Conservation (phyloP, 306 rosid species). For the Quercus variabilis region DNA sequence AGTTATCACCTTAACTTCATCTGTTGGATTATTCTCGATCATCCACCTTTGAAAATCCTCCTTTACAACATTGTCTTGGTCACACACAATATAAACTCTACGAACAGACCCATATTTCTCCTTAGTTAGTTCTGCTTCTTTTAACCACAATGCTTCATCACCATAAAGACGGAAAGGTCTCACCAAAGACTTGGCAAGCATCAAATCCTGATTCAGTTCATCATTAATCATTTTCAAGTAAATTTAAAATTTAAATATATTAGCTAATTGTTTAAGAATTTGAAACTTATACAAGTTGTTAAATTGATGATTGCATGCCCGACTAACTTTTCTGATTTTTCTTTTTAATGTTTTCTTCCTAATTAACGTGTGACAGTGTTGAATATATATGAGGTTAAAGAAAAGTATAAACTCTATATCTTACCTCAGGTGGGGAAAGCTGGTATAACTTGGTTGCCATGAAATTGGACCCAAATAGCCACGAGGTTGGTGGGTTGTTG, state of each 20-base stretch:
- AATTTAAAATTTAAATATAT: too few species aligned
- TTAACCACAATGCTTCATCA: background rate
- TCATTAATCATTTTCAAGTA: too few species aligned
- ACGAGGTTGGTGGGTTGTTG: slow-evolving; percentile 10
- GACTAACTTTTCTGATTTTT: background rate
- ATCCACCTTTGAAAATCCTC: slow-evolving; percentile 31
- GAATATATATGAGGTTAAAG: too few species aligned
- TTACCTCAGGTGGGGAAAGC: slow-evolving; percentile 41
- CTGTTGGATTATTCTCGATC: slow-evolving; percentile 25
- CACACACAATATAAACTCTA: slow-evolving; percentile 32
- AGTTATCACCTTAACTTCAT: slow-evolving; percentile 29
- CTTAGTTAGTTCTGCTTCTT: slow-evolving; percentile 19
- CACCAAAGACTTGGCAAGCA: slow-evolving; percentile 29
- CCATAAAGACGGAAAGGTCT: background rate
- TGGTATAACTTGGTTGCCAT: slow-evolving; percentile 28
- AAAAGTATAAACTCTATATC: background rate
- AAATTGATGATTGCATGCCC: background rate
- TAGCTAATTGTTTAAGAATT: too few species aligned
- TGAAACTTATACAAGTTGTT: background rate
- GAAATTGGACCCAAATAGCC: slow-evolving; percentile 15
- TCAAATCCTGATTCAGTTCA: slow-evolving; percentile 24
- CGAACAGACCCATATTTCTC: slow-evolving; percentile 37
- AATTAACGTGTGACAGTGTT: too few species aligned
- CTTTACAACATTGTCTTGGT: slow-evolving; percentile 16
- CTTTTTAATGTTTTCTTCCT: background rate